Evolutionary conservation across 352 stramenopile species (phyloP).

Genomic region (Lagenidium sp.): DNA sequence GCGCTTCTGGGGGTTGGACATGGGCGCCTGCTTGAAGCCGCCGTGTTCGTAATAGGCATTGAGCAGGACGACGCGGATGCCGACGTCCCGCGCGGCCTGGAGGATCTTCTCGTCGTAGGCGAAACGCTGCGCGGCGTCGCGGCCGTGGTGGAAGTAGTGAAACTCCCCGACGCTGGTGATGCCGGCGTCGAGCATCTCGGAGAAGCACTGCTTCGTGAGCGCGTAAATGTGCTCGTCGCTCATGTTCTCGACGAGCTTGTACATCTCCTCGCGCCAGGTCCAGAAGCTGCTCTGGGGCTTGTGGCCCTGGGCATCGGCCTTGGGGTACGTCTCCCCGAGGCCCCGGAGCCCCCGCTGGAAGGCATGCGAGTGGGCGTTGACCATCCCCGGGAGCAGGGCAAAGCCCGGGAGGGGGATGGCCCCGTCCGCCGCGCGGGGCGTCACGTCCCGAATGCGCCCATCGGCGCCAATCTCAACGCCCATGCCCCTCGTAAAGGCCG

Average conservation of each 20-base stretch:
- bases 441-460: slow-evolving; percentile 33
- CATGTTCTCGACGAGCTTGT: slow-evolving; percentile 65
- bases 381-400: slow-evolving; percentile 57
- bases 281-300: slow-evolving; percentile 50
- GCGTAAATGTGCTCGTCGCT: slow-evolving; percentile 52
- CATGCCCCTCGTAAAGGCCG: slow-evolving; percentile 39
- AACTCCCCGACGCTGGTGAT: slow-evolving; percentile 77
- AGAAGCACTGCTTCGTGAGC: slow-evolving; percentile 66
- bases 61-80: slow-evolving; percentile 63
- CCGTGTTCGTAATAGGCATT: slow-evolving; percentile 74
- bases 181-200: slow-evolving; percentile 64
- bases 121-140: slow-evolving; percentile 34
- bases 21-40: slow-evolving; percentile 44
- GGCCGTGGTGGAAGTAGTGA: slow-evolving; percentile 73
- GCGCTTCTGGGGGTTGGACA: slow-evolving; percentile 53
- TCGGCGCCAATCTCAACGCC: slow-evolving; percentile 38
- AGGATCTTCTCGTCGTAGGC: slow-evolving; percentile 67
- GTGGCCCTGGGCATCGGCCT: slow-evolving; percentile 9
- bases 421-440: neutral
- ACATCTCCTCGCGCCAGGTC: slow-evolving; percentile 82
- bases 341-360: slow-evolving; percentile 65
- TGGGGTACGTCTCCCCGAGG: slow-evolving; percentile 68
- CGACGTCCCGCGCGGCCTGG: slow-evolving; percentile 43
- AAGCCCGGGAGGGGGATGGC: slow-evolving; percentile 26
- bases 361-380: slow-evolving; percentile 77